Percentiles rank a stretch among this genome's conserved stretches.
Conservation (phyloP, 352 stramenopile species). For the Globisporangium spinosum region DNA sequence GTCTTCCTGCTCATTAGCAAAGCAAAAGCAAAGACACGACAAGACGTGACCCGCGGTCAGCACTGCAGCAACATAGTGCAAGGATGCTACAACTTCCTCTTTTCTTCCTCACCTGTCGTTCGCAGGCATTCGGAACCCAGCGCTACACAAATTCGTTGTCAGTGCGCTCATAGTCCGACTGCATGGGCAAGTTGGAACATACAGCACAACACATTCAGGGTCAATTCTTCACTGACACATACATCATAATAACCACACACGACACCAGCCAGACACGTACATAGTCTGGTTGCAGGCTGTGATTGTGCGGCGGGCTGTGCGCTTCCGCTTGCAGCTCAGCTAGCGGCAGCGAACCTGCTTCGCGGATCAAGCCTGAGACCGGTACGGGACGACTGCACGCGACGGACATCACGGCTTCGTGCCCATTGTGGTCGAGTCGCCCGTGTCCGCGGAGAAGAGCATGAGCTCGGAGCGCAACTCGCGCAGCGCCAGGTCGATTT, state of each 20-base stretch:
- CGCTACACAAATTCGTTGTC: slow-evolving; percentile 82
- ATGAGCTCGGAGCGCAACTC: slow-evolving; percentile 66
- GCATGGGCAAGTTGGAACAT: neutral
- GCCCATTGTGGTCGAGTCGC: slow-evolving; percentile 70
- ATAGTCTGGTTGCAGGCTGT: slow-evolving; percentile 17
- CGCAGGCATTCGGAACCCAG: slow-evolving; percentile 81
- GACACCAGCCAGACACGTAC: slow-evolving; percentile 12
- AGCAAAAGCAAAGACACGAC: neutral
- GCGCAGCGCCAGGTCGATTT: slow-evolving; percentile 51
- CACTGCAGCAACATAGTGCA: neutral
- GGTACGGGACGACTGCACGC: slow-evolving; percentile 73
- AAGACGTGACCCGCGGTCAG: neutral
- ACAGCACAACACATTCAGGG: slow-evolving; percentile 7
- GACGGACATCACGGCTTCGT: slow-evolving; percentile 82
- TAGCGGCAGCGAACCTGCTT: slow-evolving; percentile 46
- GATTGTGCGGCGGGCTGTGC: slow-evolving; percentile 15
- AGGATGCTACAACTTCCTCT: neutral
- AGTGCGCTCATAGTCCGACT: slow-evolving; percentile 52
- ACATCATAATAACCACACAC: neutral
- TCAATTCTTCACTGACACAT: neutral
- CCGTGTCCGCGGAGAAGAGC: slow-evolving; percentile 40
- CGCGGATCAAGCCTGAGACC: slow-evolving; percentile 49
- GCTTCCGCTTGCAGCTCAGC: slow-evolving; percentile 31
- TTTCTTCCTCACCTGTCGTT: slow-evolving; percentile 47
- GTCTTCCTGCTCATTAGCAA: slow-evolving; percentile 37